Conservation (phyloP, 129 eudicot species). For the Apium graveolens region DNA sequence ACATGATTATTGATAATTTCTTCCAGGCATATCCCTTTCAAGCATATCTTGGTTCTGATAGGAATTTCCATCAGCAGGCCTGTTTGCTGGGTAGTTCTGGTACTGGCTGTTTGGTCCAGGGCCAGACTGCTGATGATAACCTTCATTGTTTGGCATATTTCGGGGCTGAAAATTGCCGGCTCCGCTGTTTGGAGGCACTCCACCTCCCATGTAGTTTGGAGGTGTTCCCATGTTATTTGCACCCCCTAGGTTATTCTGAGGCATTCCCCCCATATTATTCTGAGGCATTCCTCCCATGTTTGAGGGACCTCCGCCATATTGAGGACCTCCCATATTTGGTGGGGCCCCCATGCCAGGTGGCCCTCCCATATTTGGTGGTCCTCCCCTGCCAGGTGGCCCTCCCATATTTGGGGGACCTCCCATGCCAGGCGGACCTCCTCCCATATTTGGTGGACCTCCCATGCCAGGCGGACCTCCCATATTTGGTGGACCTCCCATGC, state of each 20-base stretch:
- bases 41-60: slow-evolving; percentile 49
- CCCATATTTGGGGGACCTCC: slow-evolving; percentile 15
- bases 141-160: slow-evolving; percentile 36
- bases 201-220: slow-evolving; percentile 18
- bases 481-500: slow-evolving; percentile 16
- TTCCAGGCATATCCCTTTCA: slow-evolving; percentile 58
- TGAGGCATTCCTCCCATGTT: slow-evolving; percentile 20
- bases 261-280: slow-evolving; percentile 7
- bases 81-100: slow-evolving; percentile 33
- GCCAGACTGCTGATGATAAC: slow-evolving; percentile 36
- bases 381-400: slow-evolving; percentile 25
- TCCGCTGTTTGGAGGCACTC: slow-evolving; percentile 20
- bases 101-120: slow-evolving; percentile 33
- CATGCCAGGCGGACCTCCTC: slow-evolving; percentile 14
- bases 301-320: neutral
- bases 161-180: slow-evolving; percentile 30
- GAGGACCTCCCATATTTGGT: neutral
- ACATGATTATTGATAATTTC: slow-evolving; percentile 30
- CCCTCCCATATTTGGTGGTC: slow-evolving; percentile 11
- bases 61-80: slow-evolving; percentile 35
- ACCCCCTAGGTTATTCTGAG: slow-evolving; percentile 9
- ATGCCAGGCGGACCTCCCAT: slow-evolving; percentile 27
- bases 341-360: slow-evolving; percentile 30
- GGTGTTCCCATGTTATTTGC: neutral
- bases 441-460: slow-evolving; percentile 23